These are phyloP conservation scores for Chaetomium tenue DNA, from an alignment of 495 filamentous ascomycete genomes.

Conservation along the genomic window DNA sequence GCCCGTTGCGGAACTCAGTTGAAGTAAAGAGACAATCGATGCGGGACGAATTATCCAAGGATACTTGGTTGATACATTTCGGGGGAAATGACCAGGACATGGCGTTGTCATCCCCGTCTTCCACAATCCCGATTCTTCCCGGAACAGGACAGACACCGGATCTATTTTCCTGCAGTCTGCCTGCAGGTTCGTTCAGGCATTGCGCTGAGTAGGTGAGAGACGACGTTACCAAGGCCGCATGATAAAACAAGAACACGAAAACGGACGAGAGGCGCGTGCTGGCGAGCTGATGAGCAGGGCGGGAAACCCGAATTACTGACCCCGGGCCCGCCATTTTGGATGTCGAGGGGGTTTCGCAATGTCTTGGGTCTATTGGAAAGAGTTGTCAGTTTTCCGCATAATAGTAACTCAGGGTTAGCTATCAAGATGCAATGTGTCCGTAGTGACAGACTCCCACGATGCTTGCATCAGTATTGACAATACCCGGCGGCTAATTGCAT, in stretches of 20 bases:
- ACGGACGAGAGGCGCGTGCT: neutral
- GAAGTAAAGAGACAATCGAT: slow-evolving; percentile 40
- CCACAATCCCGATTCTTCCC: slow-evolving; percentile 3
- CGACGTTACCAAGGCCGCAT: neutral
- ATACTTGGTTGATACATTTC: slow-evolving; percentile 10
- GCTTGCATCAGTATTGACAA: neutral
- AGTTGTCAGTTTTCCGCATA: neutral
- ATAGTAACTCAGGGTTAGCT: neutral
- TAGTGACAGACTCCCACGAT: neutral
- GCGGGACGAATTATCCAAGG: slow-evolving; percentile 2
- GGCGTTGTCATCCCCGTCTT: neutral
- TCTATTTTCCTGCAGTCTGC: slow-evolving; percentile 8
- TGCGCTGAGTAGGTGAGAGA: neutral
- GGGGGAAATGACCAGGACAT: slow-evolving; percentile 26
- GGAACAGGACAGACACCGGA: slow-evolving; percentile 15
- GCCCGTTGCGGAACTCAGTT: slow-evolving; percentile 34
- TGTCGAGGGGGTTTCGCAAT: neutral
- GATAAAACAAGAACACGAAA: neutral
- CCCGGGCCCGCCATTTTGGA: neutral
- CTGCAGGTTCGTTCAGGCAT: slow-evolving; percentile 18
- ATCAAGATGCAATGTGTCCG: slow-evolving; percentile 7
- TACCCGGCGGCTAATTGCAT: slow-evolving; percentile 10
- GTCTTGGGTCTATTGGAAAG: neutral
- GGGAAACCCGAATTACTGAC: neutral
- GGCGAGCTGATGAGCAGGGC: neutral